phyloP scores from a whole-genome alignment of 345 rosid genomes.

The Hibiscus mutabilis region DNA sequence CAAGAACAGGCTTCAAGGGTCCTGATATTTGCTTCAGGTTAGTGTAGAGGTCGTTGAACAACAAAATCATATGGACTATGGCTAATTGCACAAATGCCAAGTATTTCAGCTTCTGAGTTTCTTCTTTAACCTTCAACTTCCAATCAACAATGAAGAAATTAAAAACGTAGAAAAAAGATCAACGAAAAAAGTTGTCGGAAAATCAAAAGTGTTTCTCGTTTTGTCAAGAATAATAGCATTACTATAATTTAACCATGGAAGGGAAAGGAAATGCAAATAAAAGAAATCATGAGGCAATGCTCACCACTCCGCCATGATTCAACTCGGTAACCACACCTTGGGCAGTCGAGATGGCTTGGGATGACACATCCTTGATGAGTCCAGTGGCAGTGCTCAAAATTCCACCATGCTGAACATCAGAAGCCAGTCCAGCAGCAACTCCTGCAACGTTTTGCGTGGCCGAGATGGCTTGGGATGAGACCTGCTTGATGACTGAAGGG shows the following conservation, averaged over 20 bases:
- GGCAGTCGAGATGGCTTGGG: not conserved
- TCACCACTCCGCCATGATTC: constrained; percentile 25
- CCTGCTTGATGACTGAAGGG: constrained; percentile 68
- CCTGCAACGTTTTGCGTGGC: constrained; percentile 75
- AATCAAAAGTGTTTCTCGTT: not conserved
- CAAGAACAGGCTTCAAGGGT: constrained; percentile 73
- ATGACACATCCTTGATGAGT: not conserved
- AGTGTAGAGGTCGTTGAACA: constrained; percentile 43
- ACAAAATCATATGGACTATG: constrained; percentile 42
- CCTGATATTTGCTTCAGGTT: constrained; percentile 74
- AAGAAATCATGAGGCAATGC: not conserved
- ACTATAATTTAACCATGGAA: not conserved
- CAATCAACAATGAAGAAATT: not conserved
- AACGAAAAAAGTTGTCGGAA: too few relatives aligned
- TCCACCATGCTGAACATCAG: constrained; percentile 65
- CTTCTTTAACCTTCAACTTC: constrained; percentile 26
- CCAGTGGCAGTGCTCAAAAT: constrained; percentile 65
- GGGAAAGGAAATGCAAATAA: not conserved
- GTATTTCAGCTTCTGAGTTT: constrained; percentile 55
- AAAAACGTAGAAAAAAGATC: not conserved
- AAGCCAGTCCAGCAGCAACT: constrained; percentile 51
- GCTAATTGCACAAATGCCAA: constrained; percentile 77
- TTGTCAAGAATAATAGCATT: not conserved
- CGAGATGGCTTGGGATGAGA: constrained; percentile 58
- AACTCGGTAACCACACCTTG: not conserved